These are phyloP conservation scores for Alternaria longipes DNA, from an alignment of 2,329 filamentous ascomycete genomes.

Conservation along the genomic window DNA sequence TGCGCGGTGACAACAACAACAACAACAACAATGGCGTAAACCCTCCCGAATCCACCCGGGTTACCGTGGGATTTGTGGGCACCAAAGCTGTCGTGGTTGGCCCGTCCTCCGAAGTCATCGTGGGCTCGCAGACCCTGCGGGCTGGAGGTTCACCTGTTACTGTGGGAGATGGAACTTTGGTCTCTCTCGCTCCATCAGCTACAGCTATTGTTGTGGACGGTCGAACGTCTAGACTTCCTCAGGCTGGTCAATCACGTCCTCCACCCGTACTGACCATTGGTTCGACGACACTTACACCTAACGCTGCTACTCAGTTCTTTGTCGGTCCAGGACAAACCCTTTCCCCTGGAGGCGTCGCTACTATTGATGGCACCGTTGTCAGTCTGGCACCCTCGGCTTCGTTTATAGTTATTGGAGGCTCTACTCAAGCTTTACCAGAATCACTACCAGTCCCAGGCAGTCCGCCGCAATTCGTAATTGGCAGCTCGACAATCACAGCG, in stretches of 20 bases:
- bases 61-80: constrained; percentile 40
- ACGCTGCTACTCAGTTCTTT: constrained; percentile 58
- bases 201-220: constrained; percentile 42
- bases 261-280: constrained; percentile 54
- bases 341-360: constrained; percentile 52
- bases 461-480: constrained; percentile 34
- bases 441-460: constrained; percentile 9
- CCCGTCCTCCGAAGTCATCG: constrained; percentile 44
- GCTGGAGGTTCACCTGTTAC: constrained; percentile 49
- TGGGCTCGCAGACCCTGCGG: constrained; percentile 48
- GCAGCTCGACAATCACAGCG: constrained; percentile 41
- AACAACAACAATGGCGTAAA: constrained; percentile 8
- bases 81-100: constrained; percentile 42
- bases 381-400: constrained; percentile 53
- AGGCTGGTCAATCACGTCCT: constrained; percentile 20
- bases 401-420: constrained; percentile 53
- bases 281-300: constrained; percentile 52
- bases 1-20: constrained; percentile 4
- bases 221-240: constrained; percentile 37
- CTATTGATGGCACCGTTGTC: constrained; percentile 51
- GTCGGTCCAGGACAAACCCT: constrained; percentile 51
- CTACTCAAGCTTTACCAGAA: constrained; percentile 43
- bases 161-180: constrained; percentile 42
- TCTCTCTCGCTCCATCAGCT: constrained; percentile 42
- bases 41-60: constrained; percentile 20